Evolutionary conservation across 2,329 filamentous ascomycete genomes (phyloP).

Genomic region (Xylaria sp.): DNA sequence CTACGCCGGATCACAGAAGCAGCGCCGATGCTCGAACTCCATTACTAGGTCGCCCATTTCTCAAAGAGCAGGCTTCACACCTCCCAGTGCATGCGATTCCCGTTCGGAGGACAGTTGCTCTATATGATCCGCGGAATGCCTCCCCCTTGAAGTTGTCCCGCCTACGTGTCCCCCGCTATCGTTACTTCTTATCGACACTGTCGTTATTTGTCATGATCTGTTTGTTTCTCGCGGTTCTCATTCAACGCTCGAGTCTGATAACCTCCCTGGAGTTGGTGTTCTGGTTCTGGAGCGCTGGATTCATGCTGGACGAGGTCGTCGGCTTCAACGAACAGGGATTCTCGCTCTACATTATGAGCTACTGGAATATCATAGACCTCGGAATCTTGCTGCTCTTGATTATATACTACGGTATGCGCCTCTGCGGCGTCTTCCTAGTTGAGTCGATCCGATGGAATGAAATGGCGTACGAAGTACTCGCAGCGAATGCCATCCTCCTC

Average conservation of each 20-base stretch:
- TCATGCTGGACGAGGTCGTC: slow-evolving; percentile 95
- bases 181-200: slow-evolving; percentile 87
- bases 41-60: slow-evolving; percentile 55
- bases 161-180: slow-evolving; percentile 88
- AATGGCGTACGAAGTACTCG: slow-evolving; percentile 93
- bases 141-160: slow-evolving; percentile 92
- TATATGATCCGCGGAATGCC: slow-evolving; percentile 91
- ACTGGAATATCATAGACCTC: slow-evolving; percentile 96
- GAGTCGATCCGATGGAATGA: slow-evolving; percentile 79
- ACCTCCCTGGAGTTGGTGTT: slow-evolving; percentile 88
- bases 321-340: slow-evolving; percentile 98
- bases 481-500: slow-evolving; percentile 87
- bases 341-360: slow-evolving; percentile 95
- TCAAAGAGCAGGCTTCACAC: slow-evolving; percentile 47
- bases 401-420: slow-evolving; percentile 87
- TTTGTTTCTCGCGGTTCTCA: slow-evolving; percentile 84
- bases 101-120: slow-evolving; percentile 77
- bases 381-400: slow-evolving; percentile 88
- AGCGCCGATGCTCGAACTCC: slow-evolving; percentile 60
- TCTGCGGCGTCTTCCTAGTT: slow-evolving; percentile 86
- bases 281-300: slow-evolving; percentile 98
- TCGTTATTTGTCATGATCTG: slow-evolving; percentile 87
- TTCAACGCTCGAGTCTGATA: slow-evolving; percentile 79
- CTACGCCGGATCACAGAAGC: slow-evolving; percentile 48
- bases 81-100: slow-evolving; percentile 52